Evolutionary conservation across 768 basidiomycete species (phyloP), one percentile per base, ranked within the genome.

Genomic region (Pleurotus tuber-regium): DNA sequence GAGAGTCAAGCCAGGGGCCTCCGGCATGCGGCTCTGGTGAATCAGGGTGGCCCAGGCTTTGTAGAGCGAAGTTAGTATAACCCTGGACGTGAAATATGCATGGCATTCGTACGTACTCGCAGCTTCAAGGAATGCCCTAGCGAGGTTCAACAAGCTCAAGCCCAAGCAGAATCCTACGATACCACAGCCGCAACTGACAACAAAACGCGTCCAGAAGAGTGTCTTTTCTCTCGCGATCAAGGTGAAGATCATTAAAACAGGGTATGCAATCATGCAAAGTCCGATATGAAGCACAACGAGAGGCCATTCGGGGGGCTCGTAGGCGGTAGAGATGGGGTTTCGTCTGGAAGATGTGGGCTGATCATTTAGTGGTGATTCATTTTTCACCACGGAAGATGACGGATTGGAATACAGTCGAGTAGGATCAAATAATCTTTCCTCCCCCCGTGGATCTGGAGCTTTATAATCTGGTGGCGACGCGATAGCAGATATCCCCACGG

Each of bases 11-110:
- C 74, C 73, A 3, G 69, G 63, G 2, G 53, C 52, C 31, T 63
- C 56, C 14, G 31, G 46, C 38, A 47, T 59, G 53, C 14, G 62
- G 19, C 72, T 73, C 54, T 70, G 70, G 40, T 76, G 72, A 14
- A 76, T 73, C 14, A 76, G 56, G 2, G 73, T 76, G 1, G 73
- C 73, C 73, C 74, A 76, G 2, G 70, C 73, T 76, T 30, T 16
- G 43, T 28, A 42, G n/a, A 4, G 47, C 29, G 18, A 50, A 43
- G 28, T 51, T 44, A 40, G 26, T n/a, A 46, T 38, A 30, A 26
- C 28, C 26, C 10, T 10, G 38, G 4, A 14, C 14, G 38, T 41
- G 14, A 9, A 39, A 28, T 40, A 21, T 39, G 50, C 35, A 38
- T n/a, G n/a, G n/a, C n/a, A n/a, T n/a, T n/a, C n/a, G n/a, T n/a